Percentiles rank a stretch among this genome's conserved stretches.
These are phyloP conservation scores for Chalara sp. DNA, from an alignment of 2,329 filamentous ascomycete species.

Conservation along the genomic window DNA sequence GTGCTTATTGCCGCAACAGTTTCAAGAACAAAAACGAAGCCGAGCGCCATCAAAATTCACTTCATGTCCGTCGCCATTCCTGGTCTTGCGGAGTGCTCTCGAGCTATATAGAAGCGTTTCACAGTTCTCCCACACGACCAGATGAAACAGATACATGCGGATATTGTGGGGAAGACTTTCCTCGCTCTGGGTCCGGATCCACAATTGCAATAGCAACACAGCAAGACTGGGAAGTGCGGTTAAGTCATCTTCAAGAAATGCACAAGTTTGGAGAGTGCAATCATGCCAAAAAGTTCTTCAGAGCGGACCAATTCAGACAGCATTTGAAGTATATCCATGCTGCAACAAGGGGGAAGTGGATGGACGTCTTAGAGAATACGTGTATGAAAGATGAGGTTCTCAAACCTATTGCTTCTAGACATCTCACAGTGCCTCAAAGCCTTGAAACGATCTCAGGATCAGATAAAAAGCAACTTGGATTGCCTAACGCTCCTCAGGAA, in stretches of 20 bases:
- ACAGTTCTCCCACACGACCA: slow-evolving; percentile 64
- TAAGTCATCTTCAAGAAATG: slow-evolving; percentile 79
- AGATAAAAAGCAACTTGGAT: no score
- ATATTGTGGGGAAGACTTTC: slow-evolving; percentile 91
- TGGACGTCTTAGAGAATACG: slow-evolving; percentile 92
- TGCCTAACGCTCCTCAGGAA: no score
- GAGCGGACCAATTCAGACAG: slow-evolving; percentile 95
- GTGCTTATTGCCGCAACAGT: slow-evolving; percentile 83
- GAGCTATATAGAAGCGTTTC: slow-evolving; percentile 75
- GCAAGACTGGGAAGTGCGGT: slow-evolving; percentile 80
- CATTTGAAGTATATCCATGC: slow-evolving; percentile 97
- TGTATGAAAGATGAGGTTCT: slow-evolving; percentile 84
- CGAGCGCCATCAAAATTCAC: slow-evolving; percentile 90
- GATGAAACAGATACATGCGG: slow-evolving; percentile 77
- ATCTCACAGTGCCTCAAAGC: slow-evolving; percentile 11
- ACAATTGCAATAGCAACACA: slow-evolving; percentile 52
- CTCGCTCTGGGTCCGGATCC: slow-evolving; percentile 35
- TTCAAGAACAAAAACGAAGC: slow-evolving; percentile 99
- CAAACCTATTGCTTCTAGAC: slow-evolving; percentile 28
- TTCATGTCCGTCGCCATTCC: slow-evolving; percentile 85
- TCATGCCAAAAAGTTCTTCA: slow-evolving; percentile 94
- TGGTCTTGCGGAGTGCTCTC: slow-evolving; percentile 93
- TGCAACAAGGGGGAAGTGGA: slow-evolving; percentile 96
- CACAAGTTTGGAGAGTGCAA: slow-evolving; percentile 99
- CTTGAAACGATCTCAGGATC: no score